Percentiles rank a stretch among this genome's conserved stretches.
phyloP scores from a whole-genome alignment of 805 yeast genomes.

The Candida patagonica region DNA sequence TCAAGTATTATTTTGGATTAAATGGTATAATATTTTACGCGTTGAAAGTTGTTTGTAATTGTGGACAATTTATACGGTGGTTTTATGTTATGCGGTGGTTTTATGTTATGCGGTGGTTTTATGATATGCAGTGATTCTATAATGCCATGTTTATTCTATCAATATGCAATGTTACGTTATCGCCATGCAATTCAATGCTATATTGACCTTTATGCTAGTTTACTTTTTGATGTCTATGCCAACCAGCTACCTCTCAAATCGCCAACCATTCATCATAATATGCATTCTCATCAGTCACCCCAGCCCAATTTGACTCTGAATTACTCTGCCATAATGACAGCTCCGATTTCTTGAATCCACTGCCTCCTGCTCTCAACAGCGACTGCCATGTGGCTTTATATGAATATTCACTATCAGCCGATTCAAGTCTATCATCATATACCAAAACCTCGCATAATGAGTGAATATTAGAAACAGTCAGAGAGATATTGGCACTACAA shows the following conservation, averaged over 20 bases:
- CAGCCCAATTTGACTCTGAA: constrained; percentile 22
- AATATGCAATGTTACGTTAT: no score
- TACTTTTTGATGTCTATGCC: not conserved
- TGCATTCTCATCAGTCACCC: constrained; percentile 24
- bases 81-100: no score
- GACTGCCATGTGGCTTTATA: constrained; percentile 82
- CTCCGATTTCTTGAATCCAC: constrained; percentile 6
- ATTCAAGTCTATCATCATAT: constrained; percentile 78
- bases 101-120: no score
- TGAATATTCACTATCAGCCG: constrained; percentile 45
- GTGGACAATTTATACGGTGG: no score
- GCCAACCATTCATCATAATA: constrained; percentile 28
- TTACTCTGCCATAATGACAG: constrained; percentile 8
- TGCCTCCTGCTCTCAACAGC: constrained; percentile 6
- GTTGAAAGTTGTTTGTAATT: no score
- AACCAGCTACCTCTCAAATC: not conserved
- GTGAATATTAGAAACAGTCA: constrained; percentile 63
- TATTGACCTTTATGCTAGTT: not conserved
- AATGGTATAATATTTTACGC: no score
- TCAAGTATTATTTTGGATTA: no score
- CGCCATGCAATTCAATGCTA: no score
- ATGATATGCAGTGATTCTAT: no score
- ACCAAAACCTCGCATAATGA: constrained; percentile 80
- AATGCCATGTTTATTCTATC: no score
- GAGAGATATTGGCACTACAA: constrained; percentile 74